Conservation (phyloP, 345 rosid species). For the Salix brachista region DNA sequence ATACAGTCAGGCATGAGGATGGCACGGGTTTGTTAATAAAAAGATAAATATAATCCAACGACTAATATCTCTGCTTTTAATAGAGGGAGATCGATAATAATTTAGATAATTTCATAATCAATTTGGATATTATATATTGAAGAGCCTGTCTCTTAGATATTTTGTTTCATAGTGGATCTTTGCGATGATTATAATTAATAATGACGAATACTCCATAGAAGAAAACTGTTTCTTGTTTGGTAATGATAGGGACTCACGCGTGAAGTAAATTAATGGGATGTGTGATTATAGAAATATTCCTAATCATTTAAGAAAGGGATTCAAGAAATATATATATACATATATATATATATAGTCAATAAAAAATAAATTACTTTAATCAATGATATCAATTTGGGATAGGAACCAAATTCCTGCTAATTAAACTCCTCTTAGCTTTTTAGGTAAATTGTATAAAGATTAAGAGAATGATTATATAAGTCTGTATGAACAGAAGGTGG, state of each 20-base stretch:
- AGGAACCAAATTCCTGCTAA: too few relatives aligned
- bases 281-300: neutral
- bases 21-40: too few relatives aligned
- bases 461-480: neutral
- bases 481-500: too few relatives aligned
- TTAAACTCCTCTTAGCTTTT: neutral
- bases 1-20: too few relatives aligned
- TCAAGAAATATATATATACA: too few relatives aligned
- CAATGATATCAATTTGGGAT: neutral
- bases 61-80: neutral
- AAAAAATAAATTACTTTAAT: neutral
- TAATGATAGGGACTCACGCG: neutral
- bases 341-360: too few relatives aligned
- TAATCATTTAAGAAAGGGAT: too few relatives aligned
- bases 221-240: neutral
- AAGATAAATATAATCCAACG: neutral
- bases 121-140: neutral
- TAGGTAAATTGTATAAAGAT: neutral
- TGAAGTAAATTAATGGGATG: neutral
- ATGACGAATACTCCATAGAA: neutral
- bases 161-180: neutral
- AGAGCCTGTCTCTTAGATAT: neutral
- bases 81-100: neutral
- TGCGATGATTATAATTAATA: neutral
- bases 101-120: neutral